These are phyloP conservation scores for Aegilops speltoides DNA, from an alignment of 176 grass and related monocot genomes.

Conservation along the genomic window DNA sequence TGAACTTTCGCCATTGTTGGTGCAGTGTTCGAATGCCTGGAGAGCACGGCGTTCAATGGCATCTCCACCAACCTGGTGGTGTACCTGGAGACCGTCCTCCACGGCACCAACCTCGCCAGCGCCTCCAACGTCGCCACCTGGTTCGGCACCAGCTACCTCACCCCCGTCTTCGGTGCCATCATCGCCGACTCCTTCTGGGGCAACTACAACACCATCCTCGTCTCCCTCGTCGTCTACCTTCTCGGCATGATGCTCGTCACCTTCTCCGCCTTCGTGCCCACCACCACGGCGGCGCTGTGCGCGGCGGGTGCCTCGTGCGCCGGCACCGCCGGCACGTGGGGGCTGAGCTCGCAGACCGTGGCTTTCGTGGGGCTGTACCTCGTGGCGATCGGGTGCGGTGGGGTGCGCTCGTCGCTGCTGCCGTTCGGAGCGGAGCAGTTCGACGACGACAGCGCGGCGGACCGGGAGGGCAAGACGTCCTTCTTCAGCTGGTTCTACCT, in stretches of 20 bases:
- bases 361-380: conserved; percentile 73
- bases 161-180: background rate
- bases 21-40: conserved; percentile 59
- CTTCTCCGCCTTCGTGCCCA: conserved; percentile 50
- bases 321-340: background rate
- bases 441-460: conserved; percentile 45
- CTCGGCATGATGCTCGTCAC: conserved; percentile 54
- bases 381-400: conserved; percentile 63
- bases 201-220: conserved; percentile 57
- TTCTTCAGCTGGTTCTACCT: conserved; percentile 91
- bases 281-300: background rate
- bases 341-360: conserved; percentile 3
- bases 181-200: background rate
- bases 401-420: conserved; percentile 58
- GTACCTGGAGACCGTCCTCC: conserved; percentile 56
- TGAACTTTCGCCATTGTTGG: background rate
- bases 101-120: conserved; percentile 47
- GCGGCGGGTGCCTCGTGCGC: conserved; percentile 7
- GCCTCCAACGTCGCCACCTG: conserved; percentile 54
- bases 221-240: conserved; percentile 55
- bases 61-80: conserved; percentile 55
- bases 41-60: conserved; percentile 60
- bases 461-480: conserved; percentile 44
- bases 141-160: conserved; percentile 39
- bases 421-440: conserved; percentile 86